Conservation (phyloP, 306 rosid genomes). For the Lathyrus tuberosus region DNA sequence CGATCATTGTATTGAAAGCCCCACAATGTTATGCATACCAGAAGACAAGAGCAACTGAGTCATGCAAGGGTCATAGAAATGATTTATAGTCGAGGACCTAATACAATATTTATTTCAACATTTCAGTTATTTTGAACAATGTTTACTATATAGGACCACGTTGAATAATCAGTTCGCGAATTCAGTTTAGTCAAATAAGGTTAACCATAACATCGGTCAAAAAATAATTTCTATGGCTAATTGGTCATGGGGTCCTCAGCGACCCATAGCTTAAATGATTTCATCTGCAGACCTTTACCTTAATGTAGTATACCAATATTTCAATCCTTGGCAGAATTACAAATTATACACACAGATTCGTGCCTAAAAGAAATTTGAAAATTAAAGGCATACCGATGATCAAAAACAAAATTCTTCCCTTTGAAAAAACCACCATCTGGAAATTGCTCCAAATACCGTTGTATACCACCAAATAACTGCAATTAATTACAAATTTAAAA, state of each 20-base stretch:
- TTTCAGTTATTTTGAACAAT: not conserved
- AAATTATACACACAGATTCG: conserved; percentile 21
- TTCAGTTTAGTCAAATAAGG: not conserved
- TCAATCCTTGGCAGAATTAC: conserved; percentile 29
- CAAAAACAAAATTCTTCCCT: conserved; percentile 97
- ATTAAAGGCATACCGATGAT: conserved; percentile 66
- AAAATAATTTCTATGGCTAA: not conserved
- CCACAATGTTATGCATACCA: not conserved
- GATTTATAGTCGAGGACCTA: not conserved
- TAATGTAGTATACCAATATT: conserved; percentile 9
- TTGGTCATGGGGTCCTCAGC: not conserved
- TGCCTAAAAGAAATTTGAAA: conserved; percentile 25
- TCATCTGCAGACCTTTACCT: not conserved
- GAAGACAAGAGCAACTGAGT: conserved; percentile 8
- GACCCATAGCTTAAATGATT: conserved; percentile 11
- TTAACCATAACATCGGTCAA: not conserved
- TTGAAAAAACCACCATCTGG: conserved; percentile 84
- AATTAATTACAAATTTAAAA: conserved; percentile 27
- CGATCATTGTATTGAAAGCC: conserved; percentile 13
- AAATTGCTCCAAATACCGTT: conserved; percentile 88
- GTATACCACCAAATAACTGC: conserved; percentile 94
- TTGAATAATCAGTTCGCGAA: conserved; percentile 22
- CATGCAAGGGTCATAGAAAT: too few relatives aligned
- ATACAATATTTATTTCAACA: conserved; percentile 14
- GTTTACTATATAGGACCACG: conserved; percentile 18